Evolutionary conservation across 78 protist genomes (phyloP).

Genomic region (Dictyostelium citrinum): DNA sequence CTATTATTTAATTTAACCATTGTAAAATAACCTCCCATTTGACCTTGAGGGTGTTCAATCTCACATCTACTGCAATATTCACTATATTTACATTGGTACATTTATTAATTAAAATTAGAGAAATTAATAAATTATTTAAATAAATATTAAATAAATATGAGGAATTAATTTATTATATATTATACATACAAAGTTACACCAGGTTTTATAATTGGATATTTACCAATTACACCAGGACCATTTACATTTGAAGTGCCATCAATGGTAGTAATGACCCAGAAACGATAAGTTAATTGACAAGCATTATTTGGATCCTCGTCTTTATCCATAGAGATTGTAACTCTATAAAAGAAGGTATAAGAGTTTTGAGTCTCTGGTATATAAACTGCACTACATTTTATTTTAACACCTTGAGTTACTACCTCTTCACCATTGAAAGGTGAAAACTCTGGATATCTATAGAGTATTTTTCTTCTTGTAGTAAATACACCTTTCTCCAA

Average conservation of each 20-base stretch:
- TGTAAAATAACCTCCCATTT: slow-evolving; percentile 24
- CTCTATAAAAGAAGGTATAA: slow-evolving; percentile 14
- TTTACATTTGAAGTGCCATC: too few relatives aligned
- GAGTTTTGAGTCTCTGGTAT: neutral
- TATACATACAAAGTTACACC: neutral
- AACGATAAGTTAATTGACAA: neutral
- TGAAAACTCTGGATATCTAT: slow-evolving; percentile 49
- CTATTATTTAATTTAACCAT: neutral
- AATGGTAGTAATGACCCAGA: neutral
- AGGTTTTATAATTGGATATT: neutral
- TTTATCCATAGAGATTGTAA: slow-evolving; percentile 36
- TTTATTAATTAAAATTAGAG: too few relatives aligned
- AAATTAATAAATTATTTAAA: too few relatives aligned
- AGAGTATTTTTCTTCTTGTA: slow-evolving; percentile 1
- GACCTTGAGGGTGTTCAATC: neutral
- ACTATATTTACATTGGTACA: neutral
- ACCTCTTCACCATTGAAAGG: neutral
- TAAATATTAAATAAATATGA: too few relatives aligned
- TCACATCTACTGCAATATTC: slow-evolving; percentile 53
- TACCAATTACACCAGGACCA: neutral
- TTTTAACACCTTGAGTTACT: slow-evolving; percentile 17
- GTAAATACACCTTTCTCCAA: neutral
- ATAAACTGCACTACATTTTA: slow-evolving; percentile 34
- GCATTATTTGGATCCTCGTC: slow-evolving; percentile 25
- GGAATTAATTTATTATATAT: too few relatives aligned